Evolutionary conservation across 2,329 filamentous ascomycete species (phyloP).

Genomic region (Cercospora sp.): DNA sequence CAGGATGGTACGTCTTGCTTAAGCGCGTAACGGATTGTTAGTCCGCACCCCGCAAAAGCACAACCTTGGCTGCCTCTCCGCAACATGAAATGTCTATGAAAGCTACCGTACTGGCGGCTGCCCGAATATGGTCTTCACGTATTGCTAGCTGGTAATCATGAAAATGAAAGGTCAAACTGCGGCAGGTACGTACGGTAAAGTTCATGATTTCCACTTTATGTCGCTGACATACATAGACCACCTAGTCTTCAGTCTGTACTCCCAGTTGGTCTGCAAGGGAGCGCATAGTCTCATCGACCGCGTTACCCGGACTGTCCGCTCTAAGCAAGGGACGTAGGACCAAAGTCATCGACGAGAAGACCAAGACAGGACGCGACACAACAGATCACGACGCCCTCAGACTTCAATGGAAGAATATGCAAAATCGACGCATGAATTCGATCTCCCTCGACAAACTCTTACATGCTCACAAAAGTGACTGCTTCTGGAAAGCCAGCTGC

Average conservation of each 20-base stretch:
- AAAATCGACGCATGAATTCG: not conserved
- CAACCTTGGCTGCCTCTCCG: not conserved
- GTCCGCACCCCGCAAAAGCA: not conserved
- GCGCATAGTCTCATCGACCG: not conserved
- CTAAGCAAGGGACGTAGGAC: not conserved
- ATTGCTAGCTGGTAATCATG: not conserved
- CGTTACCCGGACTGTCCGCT: no score
- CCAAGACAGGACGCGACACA: not conserved
- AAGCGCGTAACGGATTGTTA: not conserved
- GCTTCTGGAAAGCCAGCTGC: conserved; percentile 8
- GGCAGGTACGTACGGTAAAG: not conserved
- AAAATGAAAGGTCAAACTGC: not conserved
- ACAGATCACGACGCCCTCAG: not conserved
- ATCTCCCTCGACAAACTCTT: not conserved
- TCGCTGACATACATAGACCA: not conserved
- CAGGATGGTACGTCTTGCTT: not conserved
- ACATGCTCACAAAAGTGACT: conserved; percentile 2
- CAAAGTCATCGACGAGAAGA: not conserved
- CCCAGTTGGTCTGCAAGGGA: not conserved
- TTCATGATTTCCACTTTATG: not conserved
- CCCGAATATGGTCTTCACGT: not conserved
- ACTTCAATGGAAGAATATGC: not conserved
- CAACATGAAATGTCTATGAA: not conserved
- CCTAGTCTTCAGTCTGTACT: not conserved
- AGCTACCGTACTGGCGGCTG: not conserved